Conservation (phyloP, 176 grass and related monocot species). For the Dendrocalamus sinicus region DNA sequence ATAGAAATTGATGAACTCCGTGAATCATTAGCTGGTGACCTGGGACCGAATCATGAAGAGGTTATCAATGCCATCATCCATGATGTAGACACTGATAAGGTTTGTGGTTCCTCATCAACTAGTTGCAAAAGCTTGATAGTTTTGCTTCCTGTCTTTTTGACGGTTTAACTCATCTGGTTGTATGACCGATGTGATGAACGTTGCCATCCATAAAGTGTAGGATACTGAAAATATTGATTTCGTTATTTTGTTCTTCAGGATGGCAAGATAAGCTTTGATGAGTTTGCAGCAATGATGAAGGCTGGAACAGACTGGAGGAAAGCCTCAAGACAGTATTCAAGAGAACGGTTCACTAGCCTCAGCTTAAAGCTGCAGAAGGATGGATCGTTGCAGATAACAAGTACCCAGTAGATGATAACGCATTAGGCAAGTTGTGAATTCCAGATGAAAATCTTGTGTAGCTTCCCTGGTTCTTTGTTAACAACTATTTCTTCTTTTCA, state of each 20-base stretch:
- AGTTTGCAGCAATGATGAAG: slow-evolving; percentile 94
- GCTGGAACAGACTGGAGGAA: slow-evolving; percentile 95
- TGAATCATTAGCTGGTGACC: slow-evolving; percentile 67
- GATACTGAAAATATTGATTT: not conserved
- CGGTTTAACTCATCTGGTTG: not conserved
- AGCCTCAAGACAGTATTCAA: slow-evolving; percentile 86
- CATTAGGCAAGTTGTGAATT: slow-evolving; percentile 68
- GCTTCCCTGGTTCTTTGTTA: slow-evolving; percentile 55
- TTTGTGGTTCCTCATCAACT: slow-evolving; percentile 32
- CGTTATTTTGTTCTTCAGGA: slow-evolving; percentile 57
- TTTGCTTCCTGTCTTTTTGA: slow-evolving; percentile 14
- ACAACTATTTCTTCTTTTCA: slow-evolving; percentile 38
- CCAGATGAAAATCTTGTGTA: slow-evolving; percentile 64
- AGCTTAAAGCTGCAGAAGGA: slow-evolving; percentile 91
- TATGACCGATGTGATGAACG: not conserved
- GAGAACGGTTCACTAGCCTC: slow-evolving; percentile 80
- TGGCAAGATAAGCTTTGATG: slow-evolving; percentile 93
- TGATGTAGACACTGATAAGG: slow-evolving; percentile 92
- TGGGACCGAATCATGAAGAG: slow-evolving; percentile 75
- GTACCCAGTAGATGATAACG: slow-evolving; percentile 51
- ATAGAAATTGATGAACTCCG: slow-evolving; percentile 88
- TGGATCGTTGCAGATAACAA: slow-evolving; percentile 69
- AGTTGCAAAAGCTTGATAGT: not conserved
- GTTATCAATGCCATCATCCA: slow-evolving; percentile 87
- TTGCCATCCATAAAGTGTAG: not conserved